Base-by-base conservation (phyloP, 148 eudicot genomes). In the Rhododendron simsii region DNA sequence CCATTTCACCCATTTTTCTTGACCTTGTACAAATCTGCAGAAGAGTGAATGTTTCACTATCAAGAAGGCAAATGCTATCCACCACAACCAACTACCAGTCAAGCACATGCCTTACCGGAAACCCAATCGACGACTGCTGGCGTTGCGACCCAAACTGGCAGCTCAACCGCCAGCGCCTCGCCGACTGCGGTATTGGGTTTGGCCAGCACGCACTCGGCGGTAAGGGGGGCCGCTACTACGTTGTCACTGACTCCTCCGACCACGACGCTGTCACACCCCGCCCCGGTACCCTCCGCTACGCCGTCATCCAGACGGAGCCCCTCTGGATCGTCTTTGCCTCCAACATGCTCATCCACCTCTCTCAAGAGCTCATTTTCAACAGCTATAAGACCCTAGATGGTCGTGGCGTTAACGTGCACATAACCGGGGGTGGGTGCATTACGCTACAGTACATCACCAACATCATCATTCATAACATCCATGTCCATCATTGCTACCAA, bases 51-150 rank as follows among this genome's bases (percentile, higher is more conserved):
- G 92, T 51, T 6, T 95, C 99, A 0, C 37, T 95, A 14, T 87
- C 91, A 3, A 91, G 99, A 90, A 90, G 99, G 81, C 90, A 88
- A 48, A 82, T 94, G 85, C 84, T 88, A 15, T 86, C 92, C 45
- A 85, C 83, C 81, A n/a, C 85, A 41, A 59, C 28, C 85, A 44
- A 82, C 39, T 91, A 92, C 26, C 86, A 87, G 16, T 74, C 90
- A 23, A 51, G 30, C 28, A 81, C 86, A 1, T 96, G 98, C 81
- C 44, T 78, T 7, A 94, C 95, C 1, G 98, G 98, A 21, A 96
- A 96, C 86, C 98, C 98, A 0, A 92, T 95, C 26, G 98, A 96
- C 73, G 98, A 96, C 47, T 96, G 98, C 81, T 96, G 98, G 98
- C 90, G 98, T 20, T 96, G 98, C 37, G 98, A 96, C 89, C 92